These are phyloP conservation scores for Piper betle DNA, from an alignment of 164 flowering plant species.

Conservation along the genomic window DNA sequence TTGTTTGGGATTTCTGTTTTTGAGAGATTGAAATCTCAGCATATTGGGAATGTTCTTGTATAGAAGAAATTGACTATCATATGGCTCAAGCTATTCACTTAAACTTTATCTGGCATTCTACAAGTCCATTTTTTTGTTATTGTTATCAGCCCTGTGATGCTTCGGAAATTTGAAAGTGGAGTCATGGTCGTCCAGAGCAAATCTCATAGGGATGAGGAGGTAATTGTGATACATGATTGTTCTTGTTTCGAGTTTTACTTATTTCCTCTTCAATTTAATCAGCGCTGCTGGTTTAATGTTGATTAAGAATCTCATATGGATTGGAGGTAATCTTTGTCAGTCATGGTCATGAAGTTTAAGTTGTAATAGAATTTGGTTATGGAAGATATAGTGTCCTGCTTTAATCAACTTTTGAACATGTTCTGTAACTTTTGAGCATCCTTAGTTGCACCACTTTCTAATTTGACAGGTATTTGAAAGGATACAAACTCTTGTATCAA, in stretches of 20 bases:
- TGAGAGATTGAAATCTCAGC: not conserved
- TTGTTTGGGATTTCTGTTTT: conserved; percentile 5
- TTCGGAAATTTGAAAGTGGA: conserved; percentile 95
- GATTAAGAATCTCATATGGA: not conserved
- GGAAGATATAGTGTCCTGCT: too few relatives aligned
- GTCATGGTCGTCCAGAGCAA: conserved; percentile 94
- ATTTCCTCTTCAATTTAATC: not conserved
- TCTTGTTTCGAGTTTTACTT: too few relatives aligned
- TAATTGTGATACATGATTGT: conserved; percentile 8
- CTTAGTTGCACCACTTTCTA: not conserved
- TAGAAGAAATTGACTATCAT: not conserved
- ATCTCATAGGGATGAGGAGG: conserved; percentile 94
- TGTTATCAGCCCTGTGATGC: conserved; percentile 65
- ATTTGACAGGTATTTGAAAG: conserved; percentile 28
- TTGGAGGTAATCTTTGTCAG: too few relatives aligned
- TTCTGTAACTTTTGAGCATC: too few relatives aligned
- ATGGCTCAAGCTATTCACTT: not conserved
- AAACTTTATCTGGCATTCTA: not conserved
- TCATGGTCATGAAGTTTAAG: not conserved
- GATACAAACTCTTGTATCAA: conserved; percentile 48
- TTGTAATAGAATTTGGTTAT: not conserved
- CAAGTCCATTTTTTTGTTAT: not conserved
- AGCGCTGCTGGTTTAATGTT: too few relatives aligned
- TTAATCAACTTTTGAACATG: too few relatives aligned
- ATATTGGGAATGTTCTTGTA: not conserved